Evolutionary conservation across 2,329 filamentous ascomycete genomes (phyloP), one percentile per base, ranked within the genome.

Genomic region (Cladosporium sphaerospermum): DNA sequence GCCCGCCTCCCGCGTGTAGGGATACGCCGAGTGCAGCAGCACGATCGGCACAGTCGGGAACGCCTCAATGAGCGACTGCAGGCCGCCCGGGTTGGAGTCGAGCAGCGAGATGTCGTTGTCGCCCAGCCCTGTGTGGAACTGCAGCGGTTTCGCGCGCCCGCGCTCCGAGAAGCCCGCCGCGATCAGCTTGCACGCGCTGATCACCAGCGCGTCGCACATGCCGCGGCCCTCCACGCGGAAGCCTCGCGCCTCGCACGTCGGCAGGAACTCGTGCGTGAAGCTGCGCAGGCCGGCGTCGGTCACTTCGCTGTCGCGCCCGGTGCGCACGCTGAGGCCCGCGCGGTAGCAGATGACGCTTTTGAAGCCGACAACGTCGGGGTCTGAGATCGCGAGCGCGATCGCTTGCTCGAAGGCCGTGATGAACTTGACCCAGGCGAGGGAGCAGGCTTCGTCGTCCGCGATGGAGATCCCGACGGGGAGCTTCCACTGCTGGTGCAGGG

Each of bases 311-410:
- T 74, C 71, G 1, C 75, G 66, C 50, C 77, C 71, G 7, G 76
- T 64, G n/a, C 78, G 71, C 13, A 92, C 74, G 37, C 80, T 79
- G 5, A 91, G 74, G 0, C 89, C 89, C 0, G 84, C 88, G 11
- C 88, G 79, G 66, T 93, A 93, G 70, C 88, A 92, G 52, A 95
- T 81, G 45, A 91, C 82, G 1, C 84, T 88, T 68, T 95, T 93
- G 77, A 95, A 95, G 2, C 80, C 89, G 1, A 82, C 87, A 2
- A 95, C 83, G 14, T 84, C 78, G 0, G 79, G 72, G 62, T 93
- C 84, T 0, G 75, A 71, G 23, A 90, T 75, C 2, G 81, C 78
- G 1, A 75, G 68, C 9, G 71, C 64, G 34, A 93, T 83, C 19
- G 74, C 68, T 2, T 68, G 63, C 49, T 74, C 71, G 54, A 84